phyloP scores from a whole-genome alignment of 805 yeast species.

The Helenozyma baotianmanensis region DNA sequence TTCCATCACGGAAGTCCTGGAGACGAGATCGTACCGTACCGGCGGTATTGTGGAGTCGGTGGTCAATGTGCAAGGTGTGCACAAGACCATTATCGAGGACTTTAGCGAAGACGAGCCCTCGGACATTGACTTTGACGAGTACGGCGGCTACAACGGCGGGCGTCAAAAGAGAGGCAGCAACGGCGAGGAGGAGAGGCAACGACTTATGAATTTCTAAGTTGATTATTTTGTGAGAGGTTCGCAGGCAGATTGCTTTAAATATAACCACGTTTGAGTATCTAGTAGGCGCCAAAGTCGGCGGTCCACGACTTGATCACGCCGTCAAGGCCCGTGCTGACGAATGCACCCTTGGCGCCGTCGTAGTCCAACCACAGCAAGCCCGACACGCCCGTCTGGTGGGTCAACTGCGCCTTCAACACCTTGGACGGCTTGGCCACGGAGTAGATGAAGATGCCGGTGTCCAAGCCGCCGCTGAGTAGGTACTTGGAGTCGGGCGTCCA shows the following conservation, averaged over 20 bases:
- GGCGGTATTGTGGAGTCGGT: constrained; percentile 77
- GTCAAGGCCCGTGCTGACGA: constrained; percentile 77
- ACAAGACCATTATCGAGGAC: constrained; percentile 79
- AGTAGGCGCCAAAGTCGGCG: constrained; percentile 24
- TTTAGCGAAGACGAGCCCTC: constrained; percentile 41
- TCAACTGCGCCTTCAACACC: constrained; percentile 66
- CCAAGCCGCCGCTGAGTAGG: constrained; percentile 77
- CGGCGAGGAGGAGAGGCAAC: constrained; percentile 14
- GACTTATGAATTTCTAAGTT: constrained; percentile 13
- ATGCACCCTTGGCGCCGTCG: constrained; percentile 26
- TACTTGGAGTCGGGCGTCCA: constrained; percentile 77
- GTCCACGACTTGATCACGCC: constrained; percentile 76
- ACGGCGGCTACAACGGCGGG: constrained; percentile 7
- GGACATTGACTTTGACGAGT: constrained; percentile 18
- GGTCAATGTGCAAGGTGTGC: constrained; percentile 78
- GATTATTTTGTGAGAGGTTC: too few relatives aligned
- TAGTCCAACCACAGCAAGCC: constrained; percentile 65
- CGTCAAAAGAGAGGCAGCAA: constrained; percentile 7
- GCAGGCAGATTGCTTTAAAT: too few relatives aligned
- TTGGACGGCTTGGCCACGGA: constrained; percentile 75
- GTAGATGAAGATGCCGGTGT: constrained; percentile 75
- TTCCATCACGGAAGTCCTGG: constrained; percentile 23
- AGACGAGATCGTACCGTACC: constrained; percentile 39
- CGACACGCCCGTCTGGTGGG: constrained; percentile 86
- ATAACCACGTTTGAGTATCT: background rate